A percentile compares a stretch with the other conserved stretches of the same genome.
Conservation (phyloP, 2,329 filamentous ascomycete species). For the Colletotrichum somersetense region DNA sequence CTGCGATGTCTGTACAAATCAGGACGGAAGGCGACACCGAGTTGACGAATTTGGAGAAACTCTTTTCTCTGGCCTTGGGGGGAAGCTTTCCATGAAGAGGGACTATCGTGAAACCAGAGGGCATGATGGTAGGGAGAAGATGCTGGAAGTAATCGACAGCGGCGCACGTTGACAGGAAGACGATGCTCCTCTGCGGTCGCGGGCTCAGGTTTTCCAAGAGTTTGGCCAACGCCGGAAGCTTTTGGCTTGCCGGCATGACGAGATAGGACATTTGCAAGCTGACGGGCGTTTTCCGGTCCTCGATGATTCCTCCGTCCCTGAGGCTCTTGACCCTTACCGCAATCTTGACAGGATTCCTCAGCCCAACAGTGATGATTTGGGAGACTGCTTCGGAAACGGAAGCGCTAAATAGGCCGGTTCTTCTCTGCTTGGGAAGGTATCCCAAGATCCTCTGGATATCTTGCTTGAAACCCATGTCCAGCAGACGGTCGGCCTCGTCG, state of each 20-base stretch:
- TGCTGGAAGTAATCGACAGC: constrained; percentile 95
- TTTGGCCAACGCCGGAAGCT: constrained; percentile 79
- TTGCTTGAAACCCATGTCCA: constrained; percentile 94
- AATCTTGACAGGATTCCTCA: constrained; percentile 95
- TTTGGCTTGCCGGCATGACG: constrained; percentile 80
- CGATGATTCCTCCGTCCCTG: constrained; percentile 72
- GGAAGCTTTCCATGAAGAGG: constrained; percentile 94
- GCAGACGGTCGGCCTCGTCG: constrained; percentile 91
- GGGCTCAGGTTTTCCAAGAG: constrained; percentile 79
- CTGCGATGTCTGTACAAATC: constrained; percentile 92
- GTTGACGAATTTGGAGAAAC: constrained; percentile 84
- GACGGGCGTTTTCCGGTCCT: constrained; percentile 90
- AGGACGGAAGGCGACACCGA: constrained; percentile 83
- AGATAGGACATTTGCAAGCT: constrained; percentile 94
- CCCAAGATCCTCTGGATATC: constrained; percentile 88
- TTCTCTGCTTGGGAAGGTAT: constrained; percentile 88
- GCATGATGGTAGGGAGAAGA: constrained; percentile 80
- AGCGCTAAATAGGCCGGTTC: constrained; percentile 94
- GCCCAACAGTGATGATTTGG: constrained; percentile 90
- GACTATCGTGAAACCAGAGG: constrained; percentile 75
- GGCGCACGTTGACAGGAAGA: constrained; percentile 94
- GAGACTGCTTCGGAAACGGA: constrained; percentile 96
- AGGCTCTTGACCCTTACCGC: constrained; percentile 88
- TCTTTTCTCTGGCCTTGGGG: constrained; percentile 87
- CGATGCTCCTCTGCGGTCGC: constrained; percentile 84